Evolutionary conservation across 345 rosid genomes (phyloP), one percentile per base, ranked within the genome.

Genomic region (Trapa incisa): DNA sequence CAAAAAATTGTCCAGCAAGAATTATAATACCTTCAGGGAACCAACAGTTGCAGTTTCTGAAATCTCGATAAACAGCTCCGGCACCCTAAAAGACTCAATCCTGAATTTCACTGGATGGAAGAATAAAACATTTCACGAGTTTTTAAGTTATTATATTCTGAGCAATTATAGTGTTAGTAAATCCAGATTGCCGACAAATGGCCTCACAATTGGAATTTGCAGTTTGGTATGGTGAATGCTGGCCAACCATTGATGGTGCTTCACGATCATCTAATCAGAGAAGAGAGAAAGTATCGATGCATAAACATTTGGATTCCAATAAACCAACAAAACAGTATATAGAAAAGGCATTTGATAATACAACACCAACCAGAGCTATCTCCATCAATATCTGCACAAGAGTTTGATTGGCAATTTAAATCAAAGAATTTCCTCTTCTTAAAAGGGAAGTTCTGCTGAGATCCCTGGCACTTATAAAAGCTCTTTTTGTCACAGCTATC

Each of bases 41-140:
- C 93, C 99, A 71, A 91, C 76, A 53, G 97, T 94, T 43, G 99
- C 91, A 12, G 82, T 85, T 77, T 94, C 96, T 41, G 99, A 93
- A 73, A 91, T 69, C 78, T 91, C 96, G 72, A 94, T 82, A 74
- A 87, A 81, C 52, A 94, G 87, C 80, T 94, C 97, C 4, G 99
- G 99, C 75, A 94, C 99, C 70, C 77, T 80, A 73, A 94, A 91
- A 53, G 99, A 94, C 76, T 87, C 86, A 79, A 94, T 94, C 84
- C 91, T 83, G 69, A 94, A 85, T 78, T 85, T 94, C 87, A 91
- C 99, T 91, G 89, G 61, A 75, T 67, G 75, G 71, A 74, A 56
- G 75, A 64, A 73, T 77, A 65, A 72, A 63, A 65, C 73, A 33
- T 66, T 69, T 74, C 39, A 29, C 65, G 77, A 70, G 29, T 79